Percentiles rank a stretch among this genome's conserved stretches.
Conservation (phyloP, 257 asterid species). For the Cordia subcordata region DNA sequence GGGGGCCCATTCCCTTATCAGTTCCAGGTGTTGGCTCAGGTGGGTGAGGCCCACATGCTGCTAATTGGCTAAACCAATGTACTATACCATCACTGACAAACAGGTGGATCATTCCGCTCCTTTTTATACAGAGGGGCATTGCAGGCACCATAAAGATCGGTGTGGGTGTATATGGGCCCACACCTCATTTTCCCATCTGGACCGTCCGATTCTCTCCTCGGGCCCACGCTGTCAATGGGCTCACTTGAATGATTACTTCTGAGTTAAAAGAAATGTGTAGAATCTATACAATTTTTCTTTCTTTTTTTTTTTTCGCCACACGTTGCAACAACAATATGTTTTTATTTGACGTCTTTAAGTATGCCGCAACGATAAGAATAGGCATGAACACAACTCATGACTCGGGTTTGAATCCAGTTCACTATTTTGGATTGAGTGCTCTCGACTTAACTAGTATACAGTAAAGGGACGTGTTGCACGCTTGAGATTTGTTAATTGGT, state of each 20-base stretch:
- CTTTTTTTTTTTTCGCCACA: background rate
- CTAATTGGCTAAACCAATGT: conserved; percentile 28
- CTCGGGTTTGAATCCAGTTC: no score
- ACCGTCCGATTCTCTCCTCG: conserved; percentile 38
- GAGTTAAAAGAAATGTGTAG: conserved; percentile 18
- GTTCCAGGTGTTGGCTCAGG: conserved; percentile 77
- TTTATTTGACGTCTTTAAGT: no score
- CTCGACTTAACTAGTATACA: no score
- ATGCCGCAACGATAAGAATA: no score
- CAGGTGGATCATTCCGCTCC: conserved; percentile 34
- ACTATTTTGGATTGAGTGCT: no score
- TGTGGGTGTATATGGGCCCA: conserved; percentile 64
- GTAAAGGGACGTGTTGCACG: no score
- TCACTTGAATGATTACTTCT: conserved; percentile 43
- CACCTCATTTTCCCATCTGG: conserved; percentile 31
- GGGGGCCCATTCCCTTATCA: conserved; percentile 83
- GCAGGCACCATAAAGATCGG: conserved; percentile 80
- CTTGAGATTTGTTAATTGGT: no score
- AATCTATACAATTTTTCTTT: background rate
- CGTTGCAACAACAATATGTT: background rate
- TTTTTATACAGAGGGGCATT: conserved; percentile 11
- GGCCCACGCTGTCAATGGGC: conserved; percentile 48
- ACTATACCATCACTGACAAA: conserved; percentile 26
- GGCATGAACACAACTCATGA: no score
- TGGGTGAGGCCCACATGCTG: conserved; percentile 69